Percentiles rank a stretch among this genome's conserved stretches.
phyloP scores from a whole-genome alignment of 176 grass and related monocot genomes.

The Phyllostachys edulis region DNA sequence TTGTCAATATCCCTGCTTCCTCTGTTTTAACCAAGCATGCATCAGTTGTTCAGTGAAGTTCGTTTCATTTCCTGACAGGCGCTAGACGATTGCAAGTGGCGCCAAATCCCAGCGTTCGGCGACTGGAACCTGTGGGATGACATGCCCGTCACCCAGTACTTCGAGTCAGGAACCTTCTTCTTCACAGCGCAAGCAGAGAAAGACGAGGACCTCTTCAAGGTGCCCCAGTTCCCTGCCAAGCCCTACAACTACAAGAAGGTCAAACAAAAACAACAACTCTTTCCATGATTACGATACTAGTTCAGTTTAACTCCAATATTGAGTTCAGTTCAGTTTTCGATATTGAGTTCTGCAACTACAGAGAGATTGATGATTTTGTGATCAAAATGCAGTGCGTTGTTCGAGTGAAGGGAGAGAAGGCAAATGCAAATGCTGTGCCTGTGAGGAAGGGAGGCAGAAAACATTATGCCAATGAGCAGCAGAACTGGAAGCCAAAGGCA shows the following conservation, averaged over 20 bases:
- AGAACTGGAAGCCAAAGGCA: constrained; percentile 57
- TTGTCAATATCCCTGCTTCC: neutral
- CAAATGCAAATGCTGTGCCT: neutral
- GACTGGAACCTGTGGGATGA: constrained; percentile 77
- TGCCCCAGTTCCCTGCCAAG: constrained; percentile 55
- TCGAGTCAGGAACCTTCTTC: constrained; percentile 66
- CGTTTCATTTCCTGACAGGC: neutral
- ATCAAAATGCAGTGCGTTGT: constrained; percentile 42
- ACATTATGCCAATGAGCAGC: constrained; percentile 44
- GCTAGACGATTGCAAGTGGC: constrained; percentile 54
- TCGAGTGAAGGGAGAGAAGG: constrained; percentile 53
- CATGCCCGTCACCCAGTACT: constrained; percentile 72
- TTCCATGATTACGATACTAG: neutral
- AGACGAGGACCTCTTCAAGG: constrained; percentile 79
- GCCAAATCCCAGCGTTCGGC: constrained; percentile 71
- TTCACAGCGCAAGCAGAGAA: constrained; percentile 51
- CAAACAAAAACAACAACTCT: neutral
- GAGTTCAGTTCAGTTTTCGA: neutral
- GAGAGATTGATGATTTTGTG: neutral
- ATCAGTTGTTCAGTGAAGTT: neutral
- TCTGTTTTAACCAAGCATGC: neutral
- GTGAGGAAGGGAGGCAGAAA: constrained; percentile 42
- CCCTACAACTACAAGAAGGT: constrained; percentile 67
- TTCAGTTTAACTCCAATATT: neutral
- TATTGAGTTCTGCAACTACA: neutral